Conservation (phyloP, 2,329 filamentous ascomycete species). For the Byssothecium circinans region DNA sequence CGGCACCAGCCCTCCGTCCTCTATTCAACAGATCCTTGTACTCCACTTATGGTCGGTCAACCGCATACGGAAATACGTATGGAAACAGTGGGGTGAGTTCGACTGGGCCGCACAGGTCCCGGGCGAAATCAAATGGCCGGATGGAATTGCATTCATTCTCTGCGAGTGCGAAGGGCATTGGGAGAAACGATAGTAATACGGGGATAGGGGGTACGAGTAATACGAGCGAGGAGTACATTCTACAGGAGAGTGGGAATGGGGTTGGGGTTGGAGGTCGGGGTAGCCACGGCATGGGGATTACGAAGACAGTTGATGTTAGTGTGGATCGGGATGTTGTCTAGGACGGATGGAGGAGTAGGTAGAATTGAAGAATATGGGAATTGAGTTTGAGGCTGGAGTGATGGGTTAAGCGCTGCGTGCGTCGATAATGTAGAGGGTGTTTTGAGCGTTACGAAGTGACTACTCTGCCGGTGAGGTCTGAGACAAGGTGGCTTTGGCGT, state of each 20-base stretch:
- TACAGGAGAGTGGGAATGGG: too few species aligned
- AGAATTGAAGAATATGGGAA: too few species aligned
- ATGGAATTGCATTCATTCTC: conserved; percentile 11
- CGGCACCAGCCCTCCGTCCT: conserved; percentile 42
- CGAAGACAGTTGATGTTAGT: conserved; percentile 12
- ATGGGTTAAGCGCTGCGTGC: too few species aligned
- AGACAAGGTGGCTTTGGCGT: too few species aligned
- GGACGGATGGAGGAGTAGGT: too few species aligned
- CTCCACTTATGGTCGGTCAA: conserved; percentile 4
- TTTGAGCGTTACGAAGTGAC: too few species aligned
- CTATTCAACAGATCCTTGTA: conserved; percentile 26
- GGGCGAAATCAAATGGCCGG: conserved; percentile 7
- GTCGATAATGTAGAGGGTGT: too few species aligned
- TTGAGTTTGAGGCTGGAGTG: too few species aligned
- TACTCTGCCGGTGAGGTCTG: too few species aligned
- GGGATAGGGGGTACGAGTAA: conserved; percentile 2
- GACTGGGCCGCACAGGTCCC: background rate
- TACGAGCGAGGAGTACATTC: conserved; percentile 16
- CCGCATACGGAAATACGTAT: conserved; percentile 1
- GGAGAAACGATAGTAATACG: conserved; percentile 3
- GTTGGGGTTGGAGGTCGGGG: too few species aligned
- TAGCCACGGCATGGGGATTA: conserved; percentile 11
- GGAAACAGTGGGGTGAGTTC: background rate
- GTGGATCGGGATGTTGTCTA: background rate
- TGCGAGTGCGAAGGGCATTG: too few species aligned